Conservation (phyloP, 345 rosid species). For the Acer negundo region DNA sequence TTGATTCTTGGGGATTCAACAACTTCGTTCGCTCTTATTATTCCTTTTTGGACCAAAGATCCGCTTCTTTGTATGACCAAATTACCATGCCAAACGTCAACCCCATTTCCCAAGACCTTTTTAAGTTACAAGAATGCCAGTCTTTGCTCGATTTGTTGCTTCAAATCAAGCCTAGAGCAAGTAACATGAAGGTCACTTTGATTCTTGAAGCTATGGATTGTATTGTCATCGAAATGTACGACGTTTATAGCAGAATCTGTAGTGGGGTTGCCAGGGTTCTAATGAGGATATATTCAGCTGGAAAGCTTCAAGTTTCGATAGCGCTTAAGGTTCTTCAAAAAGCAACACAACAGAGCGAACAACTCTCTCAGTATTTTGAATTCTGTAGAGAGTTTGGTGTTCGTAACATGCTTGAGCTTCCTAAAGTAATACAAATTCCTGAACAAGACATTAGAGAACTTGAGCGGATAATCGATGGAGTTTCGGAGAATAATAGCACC, state of each 20-base stretch:
- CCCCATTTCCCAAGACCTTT: slow-evolving; percentile 41
- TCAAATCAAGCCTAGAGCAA: slow-evolving; percentile 53
- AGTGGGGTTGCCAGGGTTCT: slow-evolving; percentile 49
- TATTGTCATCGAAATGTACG: slow-evolving; percentile 56
- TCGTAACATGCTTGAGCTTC: slow-evolving; percentile 53
- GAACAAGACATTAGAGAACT: slow-evolving; percentile 51
- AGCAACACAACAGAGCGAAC: slow-evolving; percentile 48
- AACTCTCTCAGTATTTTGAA: slow-evolving; percentile 48
- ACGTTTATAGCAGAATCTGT: slow-evolving; percentile 63
- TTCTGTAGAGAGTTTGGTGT: slow-evolving; percentile 54
- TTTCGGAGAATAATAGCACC: slow-evolving; percentile 11
- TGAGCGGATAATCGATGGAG: slow-evolving; percentile 39
- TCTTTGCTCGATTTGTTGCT: slow-evolving; percentile 59
- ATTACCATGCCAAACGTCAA: slow-evolving; percentile 22
- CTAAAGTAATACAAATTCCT: slow-evolving; percentile 42
- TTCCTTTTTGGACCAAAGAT: slow-evolving; percentile 62
- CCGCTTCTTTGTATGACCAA: slow-evolving; percentile 35
- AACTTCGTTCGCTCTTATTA: slow-evolving; percentile 64
- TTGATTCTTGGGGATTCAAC: slow-evolving; percentile 49
- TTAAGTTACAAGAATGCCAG: slow-evolving; percentile 52
- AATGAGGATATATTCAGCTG: slow-evolving; percentile 36
- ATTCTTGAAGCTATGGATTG: slow-evolving; percentile 81
- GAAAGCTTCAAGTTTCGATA: slow-evolving; percentile 45
- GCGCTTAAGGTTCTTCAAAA: slow-evolving; percentile 56
- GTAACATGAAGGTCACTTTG: slow-evolving; percentile 45